Evolutionary conservation across 2,329 filamentous ascomycete species (phyloP).

Genomic region (Talaromyces amestolkiae): DNA sequence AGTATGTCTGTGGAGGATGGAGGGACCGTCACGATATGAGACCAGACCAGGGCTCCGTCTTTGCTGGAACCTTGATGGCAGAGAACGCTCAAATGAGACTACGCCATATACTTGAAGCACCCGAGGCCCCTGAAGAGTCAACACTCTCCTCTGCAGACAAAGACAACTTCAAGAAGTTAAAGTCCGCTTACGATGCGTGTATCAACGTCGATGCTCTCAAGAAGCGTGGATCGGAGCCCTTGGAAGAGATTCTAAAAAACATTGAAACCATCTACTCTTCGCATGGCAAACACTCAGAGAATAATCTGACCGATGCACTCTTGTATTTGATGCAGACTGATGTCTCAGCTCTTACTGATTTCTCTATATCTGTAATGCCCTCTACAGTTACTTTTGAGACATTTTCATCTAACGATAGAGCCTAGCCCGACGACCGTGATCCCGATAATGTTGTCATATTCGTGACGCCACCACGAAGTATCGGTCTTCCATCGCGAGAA

Average conservation of each 20-base stretch:
- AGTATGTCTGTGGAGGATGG: conserved; percentile 68
- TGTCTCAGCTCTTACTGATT: conserved; percentile 34
- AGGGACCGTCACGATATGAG: conserved; percentile 62
- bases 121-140: conserved; percentile 37
- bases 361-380: conserved; percentile 33
- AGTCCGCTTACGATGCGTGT: conserved; percentile 64
- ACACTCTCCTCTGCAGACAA: conserved; percentile 28
- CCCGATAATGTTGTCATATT: conserved; percentile 54
- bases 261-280: conserved; percentile 50
- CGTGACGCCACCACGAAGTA: conserved; percentile 43
- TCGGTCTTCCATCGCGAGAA: conserved; percentile 62
- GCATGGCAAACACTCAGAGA: conserved; percentile 22
- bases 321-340: conserved; percentile 39
- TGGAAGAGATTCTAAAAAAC: conserved; percentile 56
- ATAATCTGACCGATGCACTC: conserved; percentile 36
- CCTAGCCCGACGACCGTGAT: conserved; percentile 53
- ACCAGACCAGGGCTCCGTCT: conserved; percentile 60
- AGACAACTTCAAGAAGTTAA: conserved; percentile 64
- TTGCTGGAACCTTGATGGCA: conserved; percentile 60
- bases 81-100: conserved; percentile 60
- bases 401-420: conserved; percentile 6
- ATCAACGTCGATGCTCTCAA: conserved; percentile 60
- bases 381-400: neutral
- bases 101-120: conserved; percentile 62
- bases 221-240: conserved; percentile 54